Evolutionary conservation across 305 asterid species (phyloP).

Genomic region (Fraxinus dipetala): DNA sequence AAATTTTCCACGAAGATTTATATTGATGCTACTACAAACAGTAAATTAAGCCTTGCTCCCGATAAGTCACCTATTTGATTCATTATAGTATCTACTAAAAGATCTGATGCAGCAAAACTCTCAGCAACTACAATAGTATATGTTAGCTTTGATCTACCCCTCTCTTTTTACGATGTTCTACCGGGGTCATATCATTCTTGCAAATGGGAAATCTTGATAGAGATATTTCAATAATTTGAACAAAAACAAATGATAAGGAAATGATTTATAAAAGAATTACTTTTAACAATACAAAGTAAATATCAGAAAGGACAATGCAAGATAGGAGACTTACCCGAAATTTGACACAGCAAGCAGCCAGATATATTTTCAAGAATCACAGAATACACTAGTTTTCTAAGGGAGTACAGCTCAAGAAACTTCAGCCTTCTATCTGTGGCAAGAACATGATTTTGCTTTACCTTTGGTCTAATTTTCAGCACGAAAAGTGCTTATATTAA

Average conservation of each 20-base stretch:
- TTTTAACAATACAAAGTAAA: neutral
- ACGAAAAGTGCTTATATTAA: slow-evolving; percentile 24
- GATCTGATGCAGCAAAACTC: neutral
- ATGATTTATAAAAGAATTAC: slow-evolving; percentile 9
- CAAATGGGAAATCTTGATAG: neutral
- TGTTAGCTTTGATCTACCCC: neutral
- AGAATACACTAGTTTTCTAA: slow-evolving; percentile 28
- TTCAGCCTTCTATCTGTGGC: slow-evolving; percentile 41
- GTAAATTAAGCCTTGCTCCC: neutral
- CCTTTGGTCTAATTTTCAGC: neutral
- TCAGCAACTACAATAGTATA: neutral
- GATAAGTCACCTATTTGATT: neutral
- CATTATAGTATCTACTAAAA: neutral
- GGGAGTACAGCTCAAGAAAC: slow-evolving; percentile 34
- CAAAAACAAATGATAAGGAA: neutral
- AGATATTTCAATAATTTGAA: neutral
- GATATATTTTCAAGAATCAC: slow-evolving; percentile 30
- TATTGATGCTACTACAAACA: neutral
- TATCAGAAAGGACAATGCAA: neutral
- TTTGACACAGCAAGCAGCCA: slow-evolving; percentile 36
- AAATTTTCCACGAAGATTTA: neutral
- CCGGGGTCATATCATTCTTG: neutral
- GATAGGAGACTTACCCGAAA: slow-evolving; percentile 30
- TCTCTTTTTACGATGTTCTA: neutral
- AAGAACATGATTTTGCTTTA: slow-evolving; percentile 35